Evolutionary conservation across 176 grass and related monocot species (phyloP).

Genomic region (Phoenix dactylifera): DNA sequence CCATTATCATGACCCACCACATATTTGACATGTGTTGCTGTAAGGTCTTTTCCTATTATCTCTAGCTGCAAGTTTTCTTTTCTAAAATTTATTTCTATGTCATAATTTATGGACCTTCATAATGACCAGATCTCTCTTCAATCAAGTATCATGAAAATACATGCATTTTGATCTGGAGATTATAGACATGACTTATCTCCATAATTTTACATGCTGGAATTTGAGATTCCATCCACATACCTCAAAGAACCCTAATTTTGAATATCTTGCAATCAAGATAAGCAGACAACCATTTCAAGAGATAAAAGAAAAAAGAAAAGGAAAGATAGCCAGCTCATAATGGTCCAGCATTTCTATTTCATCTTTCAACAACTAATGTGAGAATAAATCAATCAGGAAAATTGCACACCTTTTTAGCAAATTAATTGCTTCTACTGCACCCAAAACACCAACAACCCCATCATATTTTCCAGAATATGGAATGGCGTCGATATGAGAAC

Average conservation of each 20-base stretch:
- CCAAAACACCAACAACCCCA: conserved; percentile 85
- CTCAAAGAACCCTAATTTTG: background rate
- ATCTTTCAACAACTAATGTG: background rate
- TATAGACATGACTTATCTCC: background rate
- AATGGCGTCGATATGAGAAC: conserved; percentile 98
- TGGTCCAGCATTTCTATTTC: too few relatives aligned
- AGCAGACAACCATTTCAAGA: background rate
- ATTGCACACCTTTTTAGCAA: conserved; percentile 45
- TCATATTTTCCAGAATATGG: conserved; percentile 98
- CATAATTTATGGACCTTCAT: too few relatives aligned
- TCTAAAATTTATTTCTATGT: too few relatives aligned
- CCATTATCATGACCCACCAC: too few relatives aligned
- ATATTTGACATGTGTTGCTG: too few relatives aligned
- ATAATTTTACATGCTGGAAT: too few relatives aligned
- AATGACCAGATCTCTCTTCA: too few relatives aligned
- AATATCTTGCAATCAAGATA: background rate
- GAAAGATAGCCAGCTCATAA: too few relatives aligned
- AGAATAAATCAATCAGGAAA: conserved; percentile 5
- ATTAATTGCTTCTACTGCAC: conserved; percentile 81
- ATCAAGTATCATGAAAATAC: background rate
- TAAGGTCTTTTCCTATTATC: too few relatives aligned
- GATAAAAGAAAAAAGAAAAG: too few relatives aligned
- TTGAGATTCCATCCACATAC: too few relatives aligned
- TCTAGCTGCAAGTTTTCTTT: too few relatives aligned
- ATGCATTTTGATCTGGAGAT: background rate